Conservation (phyloP, 305 asterid species). For the Solanum aculeatissimum region DNA sequence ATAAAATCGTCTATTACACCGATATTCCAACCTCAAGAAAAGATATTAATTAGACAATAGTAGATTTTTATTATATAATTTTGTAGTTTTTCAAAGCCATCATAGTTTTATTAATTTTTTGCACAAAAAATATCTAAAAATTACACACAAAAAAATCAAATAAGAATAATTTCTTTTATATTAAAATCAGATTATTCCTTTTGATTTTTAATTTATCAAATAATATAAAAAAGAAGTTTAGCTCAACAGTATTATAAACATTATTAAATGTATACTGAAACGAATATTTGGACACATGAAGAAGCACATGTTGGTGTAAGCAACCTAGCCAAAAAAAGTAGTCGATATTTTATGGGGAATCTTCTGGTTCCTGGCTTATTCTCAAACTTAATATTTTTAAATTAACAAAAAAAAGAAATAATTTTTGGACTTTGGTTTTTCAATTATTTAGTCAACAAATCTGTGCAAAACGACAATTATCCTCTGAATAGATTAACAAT, state of each 20-base stretch:
- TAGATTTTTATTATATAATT: not conserved
- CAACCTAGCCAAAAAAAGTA: not conserved
- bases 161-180: no score
- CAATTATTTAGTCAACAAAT: not conserved
- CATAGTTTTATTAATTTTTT: not conserved
- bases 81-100: not conserved
- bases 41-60: not conserved
- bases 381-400: not conserved
- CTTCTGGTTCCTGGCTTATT: not conserved
- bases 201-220: not conserved
- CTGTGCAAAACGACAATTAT: not conserved
- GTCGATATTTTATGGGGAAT: not conserved
- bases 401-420: not conserved
- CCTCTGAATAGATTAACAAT: not conserved
- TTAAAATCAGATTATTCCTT: not conserved
- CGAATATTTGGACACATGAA: not conserved
- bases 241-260: not conserved
- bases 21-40: not conserved
- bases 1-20: not conserved
- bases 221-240: not conserved
- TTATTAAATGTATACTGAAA: not conserved
- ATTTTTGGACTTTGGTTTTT: not conserved
- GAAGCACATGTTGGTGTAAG: not conserved
- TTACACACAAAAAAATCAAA: no score
- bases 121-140: not conserved